Conservation (phyloP, 768 basidiomycete genomes). For the Collybia sp. region DNA sequence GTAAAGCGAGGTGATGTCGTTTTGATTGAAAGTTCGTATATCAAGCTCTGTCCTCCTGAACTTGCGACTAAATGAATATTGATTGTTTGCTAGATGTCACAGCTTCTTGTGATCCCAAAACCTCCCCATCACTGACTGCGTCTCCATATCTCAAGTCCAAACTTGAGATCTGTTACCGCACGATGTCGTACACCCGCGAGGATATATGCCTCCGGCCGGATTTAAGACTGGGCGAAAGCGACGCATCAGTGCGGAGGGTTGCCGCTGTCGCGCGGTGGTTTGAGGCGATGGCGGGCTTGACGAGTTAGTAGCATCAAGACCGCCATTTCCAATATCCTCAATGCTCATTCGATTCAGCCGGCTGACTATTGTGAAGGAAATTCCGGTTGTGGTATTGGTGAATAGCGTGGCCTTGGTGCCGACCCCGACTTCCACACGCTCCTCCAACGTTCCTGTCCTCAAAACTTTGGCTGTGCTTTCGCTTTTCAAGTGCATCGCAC, state of each 20-base stretch:
- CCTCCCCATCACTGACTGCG: constrained; percentile 53
- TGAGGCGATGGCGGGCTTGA: constrained; percentile 63
- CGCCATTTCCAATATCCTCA: background rate
- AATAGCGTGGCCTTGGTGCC: too few relatives aligned
- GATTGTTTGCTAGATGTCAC: constrained; percentile 41
- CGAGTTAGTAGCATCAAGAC: background rate
- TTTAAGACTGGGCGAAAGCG: constrained; percentile 63
- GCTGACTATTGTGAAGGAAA: too few relatives aligned
- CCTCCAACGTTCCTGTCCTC: too few relatives aligned
- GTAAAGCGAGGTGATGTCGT: constrained; percentile 71
- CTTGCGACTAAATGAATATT: background rate
- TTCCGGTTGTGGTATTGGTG: too few relatives aligned
- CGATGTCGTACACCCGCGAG: constrained; percentile 59
- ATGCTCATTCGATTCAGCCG: too few relatives aligned
- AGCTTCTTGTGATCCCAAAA: constrained; percentile 37
- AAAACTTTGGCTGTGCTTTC: too few relatives aligned
- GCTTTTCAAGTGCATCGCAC: too few relatives aligned
- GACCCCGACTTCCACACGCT: too few relatives aligned
- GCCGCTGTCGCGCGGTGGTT: constrained; percentile 68
- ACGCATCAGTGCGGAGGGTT: constrained; percentile 65
- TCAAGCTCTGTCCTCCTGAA: constrained; percentile 2
- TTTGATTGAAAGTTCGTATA: constrained; percentile 58
- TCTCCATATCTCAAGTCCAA: constrained; percentile 63
- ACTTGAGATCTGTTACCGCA: constrained; percentile 72
- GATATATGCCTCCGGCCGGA: constrained; percentile 68